phyloP scores from a whole-genome alignment of 495 filamentous ascomycete genomes.

The Amniculicola lignicola region DNA sequence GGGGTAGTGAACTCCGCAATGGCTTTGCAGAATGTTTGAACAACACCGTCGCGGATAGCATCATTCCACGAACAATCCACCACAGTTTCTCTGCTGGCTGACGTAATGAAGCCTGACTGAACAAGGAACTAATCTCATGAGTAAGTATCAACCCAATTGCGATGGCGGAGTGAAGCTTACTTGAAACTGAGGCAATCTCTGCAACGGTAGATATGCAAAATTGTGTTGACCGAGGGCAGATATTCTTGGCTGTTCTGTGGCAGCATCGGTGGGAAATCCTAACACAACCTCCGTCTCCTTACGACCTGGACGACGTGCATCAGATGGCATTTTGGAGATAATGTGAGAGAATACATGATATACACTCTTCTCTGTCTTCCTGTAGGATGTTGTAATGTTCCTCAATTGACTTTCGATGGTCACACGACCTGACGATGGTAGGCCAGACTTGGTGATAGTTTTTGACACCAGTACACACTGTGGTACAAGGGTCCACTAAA shows the following conservation, averaged over 20 bases:
- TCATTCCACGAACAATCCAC: constrained; percentile 14
- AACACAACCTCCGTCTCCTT: neutral
- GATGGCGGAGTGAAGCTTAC: constrained; percentile 7
- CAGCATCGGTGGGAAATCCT: constrained; percentile 1
- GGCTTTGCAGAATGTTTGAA: constrained; percentile 3
- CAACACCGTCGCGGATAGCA: constrained; percentile 2
- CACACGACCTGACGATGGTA: no score
- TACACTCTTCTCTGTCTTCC: no score
- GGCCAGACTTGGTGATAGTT: no score
- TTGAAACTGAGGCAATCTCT: neutral
- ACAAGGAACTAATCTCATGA: constrained; percentile 21
- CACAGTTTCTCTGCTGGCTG: constrained; percentile 10
- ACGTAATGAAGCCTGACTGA: constrained; percentile 19
- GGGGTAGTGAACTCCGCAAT: neutral
- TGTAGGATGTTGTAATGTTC: no score
- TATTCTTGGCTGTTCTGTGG: neutral
- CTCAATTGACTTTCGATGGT: no score
- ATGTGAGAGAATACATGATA: constrained; percentile 8
- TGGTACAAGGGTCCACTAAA: no score
- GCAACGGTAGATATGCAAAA: constrained; percentile 16
- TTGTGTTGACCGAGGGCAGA: neutral
- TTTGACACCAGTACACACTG: no score
- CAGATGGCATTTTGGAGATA: constrained; percentile 1
- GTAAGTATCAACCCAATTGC: neutral
- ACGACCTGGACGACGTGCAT: constrained; percentile 2